phyloP scores from a whole-genome alignment of 805 yeast genomes.

The fission yeast (Schizosaccharomyces pombe) region ASM294v3 CU329670.1:4712501-4713000 shows the following conservation, averaged over 20 bases:
- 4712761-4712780: constrained; percentile 16
- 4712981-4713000: constrained; percentile 16
- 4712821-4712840: not conserved
- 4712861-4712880: constrained; percentile 13
- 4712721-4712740: constrained; percentile 10
- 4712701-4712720: constrained; percentile 17
- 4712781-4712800: constrained; percentile 10
- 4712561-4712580: constrained; percentile 14
- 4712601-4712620: constrained; percentile 14
- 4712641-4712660: constrained; percentile 16
- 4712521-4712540: constrained; percentile 16
- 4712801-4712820: not conserved
- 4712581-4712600: constrained; percentile 13
- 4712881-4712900: constrained; percentile 14
- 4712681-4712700: constrained; percentile 15
- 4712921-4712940: constrained; percentile 8
- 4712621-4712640: constrained; percentile 15
- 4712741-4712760: constrained; percentile 13
- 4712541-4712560: constrained; percentile 16
- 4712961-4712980: constrained; percentile 17
- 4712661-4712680: constrained; percentile 12
- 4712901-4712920: constrained; percentile 14
- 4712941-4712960: constrained; percentile 12
- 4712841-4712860: constrained; percentile 5
- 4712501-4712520: constrained; percentile 14